Evolutionary conservation across 2,329 filamentous ascomycete genomes (phyloP).

Genomic region (Tolypocladium paradoxum): DNA sequence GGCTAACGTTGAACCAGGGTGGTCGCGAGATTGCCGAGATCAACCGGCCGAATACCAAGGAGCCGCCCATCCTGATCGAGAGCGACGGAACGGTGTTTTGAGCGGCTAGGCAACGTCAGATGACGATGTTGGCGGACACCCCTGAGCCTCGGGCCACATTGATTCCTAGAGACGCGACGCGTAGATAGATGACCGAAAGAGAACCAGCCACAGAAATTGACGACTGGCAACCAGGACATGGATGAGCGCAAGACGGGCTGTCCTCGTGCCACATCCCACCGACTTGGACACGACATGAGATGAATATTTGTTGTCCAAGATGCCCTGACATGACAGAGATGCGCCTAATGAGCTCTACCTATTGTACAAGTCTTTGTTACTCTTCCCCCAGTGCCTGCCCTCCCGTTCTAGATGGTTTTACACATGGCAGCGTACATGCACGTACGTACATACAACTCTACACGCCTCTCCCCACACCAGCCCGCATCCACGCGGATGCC

Average conservation of each 20-base stretch:
- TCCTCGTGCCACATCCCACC: neutral
- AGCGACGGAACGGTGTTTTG: slow-evolving; percentile 96
- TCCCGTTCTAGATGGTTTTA: slow-evolving; percentile 6
- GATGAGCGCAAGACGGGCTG: neutral
- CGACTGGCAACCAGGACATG: neutral
- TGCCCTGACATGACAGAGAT: neutral
- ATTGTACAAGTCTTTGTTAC: neutral
- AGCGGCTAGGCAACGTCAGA: slow-evolving; percentile 2
- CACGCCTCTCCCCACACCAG: neutral
- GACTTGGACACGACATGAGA: neutral
- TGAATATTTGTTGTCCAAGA: neutral
- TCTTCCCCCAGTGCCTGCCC: neutral
- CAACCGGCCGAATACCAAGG: slow-evolving; percentile 88
- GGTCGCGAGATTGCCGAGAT: slow-evolving; percentile 94
- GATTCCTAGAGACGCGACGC: neutral
- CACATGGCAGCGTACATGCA: slow-evolving; percentile 1
- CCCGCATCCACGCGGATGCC: neutral
- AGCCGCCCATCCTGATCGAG: slow-evolving; percentile 90
- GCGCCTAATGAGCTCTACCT: neutral
- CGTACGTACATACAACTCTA: neutral
- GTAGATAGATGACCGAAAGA: neutral
- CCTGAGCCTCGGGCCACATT: neutral
- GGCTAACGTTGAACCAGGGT: slow-evolving; percentile 40
- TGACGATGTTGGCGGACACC: neutral
- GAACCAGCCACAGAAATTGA: neutral